These are phyloP conservation scores for Metschnikowia vanudenii DNA, from an alignment of 805 yeast genomes.

Conservation along the genomic window DNA sequence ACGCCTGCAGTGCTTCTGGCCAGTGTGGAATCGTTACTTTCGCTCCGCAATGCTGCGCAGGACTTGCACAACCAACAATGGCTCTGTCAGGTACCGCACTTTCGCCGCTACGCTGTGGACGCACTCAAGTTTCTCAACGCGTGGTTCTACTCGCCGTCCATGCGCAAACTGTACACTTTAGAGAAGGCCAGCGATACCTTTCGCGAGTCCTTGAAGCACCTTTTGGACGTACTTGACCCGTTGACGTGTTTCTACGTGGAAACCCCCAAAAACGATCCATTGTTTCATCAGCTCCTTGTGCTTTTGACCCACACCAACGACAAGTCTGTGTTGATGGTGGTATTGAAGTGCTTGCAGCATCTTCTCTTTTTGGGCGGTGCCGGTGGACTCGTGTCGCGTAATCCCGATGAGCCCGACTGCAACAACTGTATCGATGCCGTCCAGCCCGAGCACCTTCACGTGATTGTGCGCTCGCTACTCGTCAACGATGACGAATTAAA, in stretches of 20 bases:
- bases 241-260: conserved; percentile 81
- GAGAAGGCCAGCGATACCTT: conserved; percentile 29
- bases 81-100: conserved; percentile 53
- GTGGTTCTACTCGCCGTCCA: conserved; percentile 26
- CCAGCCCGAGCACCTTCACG: conserved; percentile 43
- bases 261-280: conserved; percentile 63
- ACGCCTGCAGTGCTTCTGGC: conserved; percentile 23
- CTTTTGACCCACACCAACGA: conserved; percentile 58
- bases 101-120: conserved; percentile 46
- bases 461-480: conserved; percentile 56
- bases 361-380: conserved; percentile 50
- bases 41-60: conserved; percentile 78
- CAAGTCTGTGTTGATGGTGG: conserved; percentile 64
- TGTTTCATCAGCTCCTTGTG: conserved; percentile 56
- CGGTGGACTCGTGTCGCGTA: conserved; percentile 12
- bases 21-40: conserved; percentile 52
- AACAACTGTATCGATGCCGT: conserved; percentile 43
- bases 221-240: conserved; percentile 80
- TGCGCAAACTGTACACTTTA: conserved; percentile 18
- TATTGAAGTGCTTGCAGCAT: conserved; percentile 75
- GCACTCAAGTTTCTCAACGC: conserved; percentile 41
- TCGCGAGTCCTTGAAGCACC: conserved; percentile 63
- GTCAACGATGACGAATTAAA: conserved; percentile 71
- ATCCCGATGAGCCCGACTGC: conserved; percentile 25
- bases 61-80: conserved; percentile 80